Percentiles rank a stretch among this genome's conserved stretches.
Evolutionary conservation across 768 basidiomycete genomes (phyloP).

Genomic region (Boletus huronensis): DNA sequence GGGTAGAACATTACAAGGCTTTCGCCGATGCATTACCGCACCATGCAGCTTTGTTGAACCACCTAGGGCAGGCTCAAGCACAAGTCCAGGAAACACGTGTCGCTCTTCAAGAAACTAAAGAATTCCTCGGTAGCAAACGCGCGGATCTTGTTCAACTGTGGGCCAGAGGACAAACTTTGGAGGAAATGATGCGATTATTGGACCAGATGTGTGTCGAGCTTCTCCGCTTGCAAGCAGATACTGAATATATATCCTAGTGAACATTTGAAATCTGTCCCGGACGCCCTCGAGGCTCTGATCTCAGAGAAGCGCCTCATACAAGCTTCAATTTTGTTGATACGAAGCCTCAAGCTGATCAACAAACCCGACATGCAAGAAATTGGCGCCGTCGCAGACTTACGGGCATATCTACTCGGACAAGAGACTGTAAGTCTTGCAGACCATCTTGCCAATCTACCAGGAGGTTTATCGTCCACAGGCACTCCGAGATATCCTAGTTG

Average conservation of each 20-base stretch:
- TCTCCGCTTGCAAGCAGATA: constrained; percentile 5
- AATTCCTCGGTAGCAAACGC: constrained; percentile 73
- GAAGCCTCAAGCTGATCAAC: constrained; percentile 86
- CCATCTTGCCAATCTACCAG: not conserved
- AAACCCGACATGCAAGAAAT: constrained; percentile 92
- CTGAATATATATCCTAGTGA: constrained; percentile 53
- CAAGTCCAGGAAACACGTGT: constrained; percentile 71
- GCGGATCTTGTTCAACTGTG: constrained; percentile 89
- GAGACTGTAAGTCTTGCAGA: constrained; percentile 61
- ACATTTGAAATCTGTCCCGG: constrained; percentile 85
- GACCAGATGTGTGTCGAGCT: constrained; percentile 78
- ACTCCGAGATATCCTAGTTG: constrained; percentile 86
- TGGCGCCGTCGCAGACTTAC: constrained; percentile 87
- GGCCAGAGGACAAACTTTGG: constrained; percentile 83
- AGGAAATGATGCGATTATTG: constrained; percentile 93
- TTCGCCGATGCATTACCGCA: constrained; percentile 94
- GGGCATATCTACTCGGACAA: constrained; percentile 79
- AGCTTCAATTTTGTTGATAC: constrained; percentile 81
- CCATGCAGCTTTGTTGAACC: constrained; percentile 73
- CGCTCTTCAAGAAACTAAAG: constrained; percentile 74
- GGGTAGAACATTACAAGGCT: constrained; percentile 84
- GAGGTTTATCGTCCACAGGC: constrained; percentile 49
- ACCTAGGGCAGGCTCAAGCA: constrained; percentile 68
- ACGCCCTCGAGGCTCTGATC: constrained; percentile 88
- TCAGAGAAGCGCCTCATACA: constrained; percentile 92